These are phyloP conservation scores for Shiraia sp. DNA, from an alignment of 2,329 filamentous ascomycete genomes.

Conservation along the genomic window DNA sequence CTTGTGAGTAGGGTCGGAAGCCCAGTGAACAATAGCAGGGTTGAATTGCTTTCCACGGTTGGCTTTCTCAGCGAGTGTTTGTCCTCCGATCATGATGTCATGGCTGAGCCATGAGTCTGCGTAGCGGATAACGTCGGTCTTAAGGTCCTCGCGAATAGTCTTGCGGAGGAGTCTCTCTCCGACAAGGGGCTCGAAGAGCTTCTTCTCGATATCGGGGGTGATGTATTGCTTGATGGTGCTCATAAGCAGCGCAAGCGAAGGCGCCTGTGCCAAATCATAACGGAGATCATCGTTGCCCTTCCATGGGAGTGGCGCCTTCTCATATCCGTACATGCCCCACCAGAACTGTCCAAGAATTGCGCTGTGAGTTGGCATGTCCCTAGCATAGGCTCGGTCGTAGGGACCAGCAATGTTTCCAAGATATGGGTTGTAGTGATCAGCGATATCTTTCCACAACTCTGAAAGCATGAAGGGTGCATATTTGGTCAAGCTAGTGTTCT, in stretches of 20 bases:
- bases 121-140: constrained; percentile 32
- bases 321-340: constrained; percentile 51
- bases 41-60: constrained; percentile 37
- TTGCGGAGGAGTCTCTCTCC: neutral
- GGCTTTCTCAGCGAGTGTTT: constrained; percentile 8
- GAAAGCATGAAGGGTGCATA: constrained; percentile 35
- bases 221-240: constrained; percentile 5
- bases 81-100: constrained; percentile 48
- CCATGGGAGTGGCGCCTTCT: constrained; percentile 44
- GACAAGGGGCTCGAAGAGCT: constrained; percentile 1
- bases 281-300: constrained; percentile 48
- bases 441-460: constrained; percentile 43
- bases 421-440: constrained; percentile 44
- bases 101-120: constrained; percentile 50
- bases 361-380: constrained; percentile 48
- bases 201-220: constrained; percentile 2
- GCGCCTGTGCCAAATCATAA: constrained; percentile 49
- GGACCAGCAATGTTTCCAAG: constrained; percentile 43
- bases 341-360: constrained; percentile 49
- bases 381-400: constrained; percentile 46
- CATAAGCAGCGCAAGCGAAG: constrained; percentile 45
- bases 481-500: constrained; percentile 33
- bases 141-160: constrained; percentile 35
- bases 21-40: constrained; percentile 54
- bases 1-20: constrained; percentile 45